Evolutionary conservation across 352 stramenopile species (phyloP).

Genomic region (Phytophthora ohioensis): DNA sequence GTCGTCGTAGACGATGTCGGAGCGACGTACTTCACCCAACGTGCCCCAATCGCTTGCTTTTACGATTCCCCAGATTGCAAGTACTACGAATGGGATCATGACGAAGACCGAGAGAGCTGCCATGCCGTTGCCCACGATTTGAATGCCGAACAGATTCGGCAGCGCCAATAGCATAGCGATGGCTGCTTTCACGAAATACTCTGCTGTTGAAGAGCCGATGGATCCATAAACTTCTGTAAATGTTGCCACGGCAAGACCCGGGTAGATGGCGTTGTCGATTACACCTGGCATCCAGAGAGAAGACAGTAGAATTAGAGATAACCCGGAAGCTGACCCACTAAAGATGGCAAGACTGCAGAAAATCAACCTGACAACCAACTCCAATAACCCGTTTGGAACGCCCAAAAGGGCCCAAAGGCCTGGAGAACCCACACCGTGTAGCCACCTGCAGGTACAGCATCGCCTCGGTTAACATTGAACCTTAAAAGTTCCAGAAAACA

Average conservation of each 20-base stretch:
- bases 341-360: no score
- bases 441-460: conserved; percentile 33
- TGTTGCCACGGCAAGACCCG: conserved; percentile 68
- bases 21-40: conserved; percentile 47
- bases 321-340: no score
- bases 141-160: conserved; percentile 69
- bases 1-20: conserved; percentile 44
- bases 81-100: conserved; percentile 92
- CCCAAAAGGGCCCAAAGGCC: conserved; percentile 91
- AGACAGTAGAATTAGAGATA: background rate
- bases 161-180: conserved; percentile 52
- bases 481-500: background rate
- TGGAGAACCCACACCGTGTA: conserved; percentile 93
- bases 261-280: conserved; percentile 95
- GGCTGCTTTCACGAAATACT: conserved; percentile 59
- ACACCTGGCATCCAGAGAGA: conserved; percentile 27
- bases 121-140: conserved; percentile 86
- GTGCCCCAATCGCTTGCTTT: conserved; percentile 44
- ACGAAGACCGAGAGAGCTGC: conserved; percentile 85
- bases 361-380: conserved; percentile 81
- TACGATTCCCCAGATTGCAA: conserved; percentile 51
- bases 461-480: background rate
- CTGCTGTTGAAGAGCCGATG: conserved; percentile 35
- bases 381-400: conserved; percentile 83
- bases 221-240: conserved; percentile 55